Percentiles rank a stretch among this genome's conserved stretches.
These are phyloP conservation scores for Paratinospora sagittata DNA, from an alignment of 164 flowering plant species.

Conservation along the genomic window DNA sequence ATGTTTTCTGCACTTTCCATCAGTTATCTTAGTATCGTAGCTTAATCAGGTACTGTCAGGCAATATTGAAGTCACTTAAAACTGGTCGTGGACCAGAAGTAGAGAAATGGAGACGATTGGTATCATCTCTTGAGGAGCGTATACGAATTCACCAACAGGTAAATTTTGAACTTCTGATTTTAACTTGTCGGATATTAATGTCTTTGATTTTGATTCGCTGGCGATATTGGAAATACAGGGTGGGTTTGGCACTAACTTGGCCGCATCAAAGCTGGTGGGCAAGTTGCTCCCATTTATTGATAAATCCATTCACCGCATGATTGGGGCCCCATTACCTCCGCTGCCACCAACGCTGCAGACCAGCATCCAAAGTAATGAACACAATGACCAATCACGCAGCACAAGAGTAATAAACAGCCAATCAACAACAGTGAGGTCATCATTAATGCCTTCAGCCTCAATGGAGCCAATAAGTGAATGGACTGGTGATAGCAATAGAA, in stretches of 20 bases:
- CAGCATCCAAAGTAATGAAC: slow-evolving; percentile 38
- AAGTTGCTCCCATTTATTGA: slow-evolving; percentile 82
- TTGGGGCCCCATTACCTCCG: slow-evolving; percentile 84
- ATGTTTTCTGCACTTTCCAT: background rate
- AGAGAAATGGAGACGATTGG: slow-evolving; percentile 62
- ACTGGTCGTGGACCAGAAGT: slow-evolving; percentile 81
- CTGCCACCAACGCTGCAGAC: slow-evolving; percentile 38
- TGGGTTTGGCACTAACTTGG: slow-evolving; percentile 74
- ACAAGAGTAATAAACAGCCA: slow-evolving; percentile 60
- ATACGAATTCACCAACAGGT: slow-evolving; percentile 90
- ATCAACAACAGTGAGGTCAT: slow-evolving; percentile 77
- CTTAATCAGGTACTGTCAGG: slow-evolving; percentile 77
- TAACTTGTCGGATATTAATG: background rate
- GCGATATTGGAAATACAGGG: slow-evolving; percentile 42
- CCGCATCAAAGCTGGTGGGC: slow-evolving; percentile 75
- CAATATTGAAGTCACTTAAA: slow-evolving; percentile 63
- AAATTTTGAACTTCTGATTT: background rate
- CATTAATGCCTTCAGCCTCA: slow-evolving; percentile 69
- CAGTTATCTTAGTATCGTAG: background rate
- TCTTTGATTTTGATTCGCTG: slow-evolving; percentile 5
- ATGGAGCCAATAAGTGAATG: slow-evolving; percentile 76
- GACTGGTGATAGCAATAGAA: slow-evolving; percentile 45
- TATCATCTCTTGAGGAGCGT: slow-evolving; percentile 79
- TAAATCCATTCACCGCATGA: slow-evolving; percentile 79
- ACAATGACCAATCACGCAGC: slow-evolving; percentile 29